These are phyloP conservation scores for Penicillium fimorum DNA, from an alignment of 495 filamentous ascomycete species.

Conservation along the genomic window DNA sequence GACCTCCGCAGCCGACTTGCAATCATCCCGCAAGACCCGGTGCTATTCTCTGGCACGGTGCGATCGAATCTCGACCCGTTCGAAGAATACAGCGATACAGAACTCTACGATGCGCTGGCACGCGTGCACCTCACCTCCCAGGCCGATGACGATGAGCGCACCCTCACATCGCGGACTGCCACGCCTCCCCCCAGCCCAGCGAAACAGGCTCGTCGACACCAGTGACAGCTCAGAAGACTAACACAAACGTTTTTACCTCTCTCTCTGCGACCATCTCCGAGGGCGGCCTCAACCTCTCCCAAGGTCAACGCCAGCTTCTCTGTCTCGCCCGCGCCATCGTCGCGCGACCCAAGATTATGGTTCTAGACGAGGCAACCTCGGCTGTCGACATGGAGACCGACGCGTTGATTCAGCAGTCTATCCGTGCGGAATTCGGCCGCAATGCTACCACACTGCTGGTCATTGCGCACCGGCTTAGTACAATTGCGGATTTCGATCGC, in stretches of 20 bases:
- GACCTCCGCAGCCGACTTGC: conserved; percentile 71
- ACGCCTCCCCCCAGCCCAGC: conserved; percentile 22
- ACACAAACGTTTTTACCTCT: conserved; percentile 61
- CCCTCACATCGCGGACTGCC: conserved; percentile 34
- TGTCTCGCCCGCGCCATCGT: conserved; percentile 88
- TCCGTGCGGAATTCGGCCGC: conserved; percentile 71
- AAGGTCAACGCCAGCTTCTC: conserved; percentile 85
- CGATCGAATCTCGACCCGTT: conserved; percentile 82
- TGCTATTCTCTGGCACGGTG: conserved; percentile 83
- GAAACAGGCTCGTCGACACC: conserved; percentile 29
- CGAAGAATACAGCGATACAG: conserved; percentile 65
- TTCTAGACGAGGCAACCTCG: conserved; percentile 86
- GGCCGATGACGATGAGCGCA: conserved; percentile 32
- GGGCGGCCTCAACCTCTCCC: conserved; percentile 77
- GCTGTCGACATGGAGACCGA: conserved; percentile 89
- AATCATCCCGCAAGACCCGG: conserved; percentile 85
- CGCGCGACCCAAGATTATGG: conserved; percentile 74
- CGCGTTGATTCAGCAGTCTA: conserved; percentile 74
- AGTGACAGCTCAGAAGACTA: conserved; percentile 34
- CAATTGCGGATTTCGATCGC: conserved; percentile 81
- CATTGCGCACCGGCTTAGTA: conserved; percentile 84
- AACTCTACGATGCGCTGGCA: conserved; percentile 70
- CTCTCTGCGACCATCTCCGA: conserved; percentile 66
- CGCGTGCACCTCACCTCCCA: conserved; percentile 69
- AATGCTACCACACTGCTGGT: conserved; percentile 75